These are phyloP conservation scores for Erigeron canadensis DNA, from an alignment of 129 eudicot genomes.

Conservation along the genomic window DNA sequence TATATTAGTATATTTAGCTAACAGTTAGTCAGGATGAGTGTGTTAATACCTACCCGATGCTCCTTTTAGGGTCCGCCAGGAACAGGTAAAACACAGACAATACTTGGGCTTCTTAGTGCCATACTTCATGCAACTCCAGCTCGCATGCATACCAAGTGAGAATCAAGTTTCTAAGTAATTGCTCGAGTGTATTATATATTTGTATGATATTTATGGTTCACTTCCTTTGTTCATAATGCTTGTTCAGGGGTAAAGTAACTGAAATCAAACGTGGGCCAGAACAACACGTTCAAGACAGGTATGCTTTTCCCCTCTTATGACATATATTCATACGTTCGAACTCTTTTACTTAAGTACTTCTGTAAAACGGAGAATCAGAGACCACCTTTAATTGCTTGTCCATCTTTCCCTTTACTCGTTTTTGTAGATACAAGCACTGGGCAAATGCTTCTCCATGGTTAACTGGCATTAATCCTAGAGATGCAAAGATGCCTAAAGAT, in stretches of 20 bases:
- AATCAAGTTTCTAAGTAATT: constrained; percentile 18
- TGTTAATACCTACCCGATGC: constrained; percentile 14
- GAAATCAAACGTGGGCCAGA: constrained; percentile 77
- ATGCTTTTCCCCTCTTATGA: constrained; percentile 25
- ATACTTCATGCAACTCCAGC: constrained; percentile 90
- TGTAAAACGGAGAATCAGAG: not conserved
- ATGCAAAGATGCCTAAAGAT: constrained; percentile 78
- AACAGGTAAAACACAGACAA: constrained; percentile 98
- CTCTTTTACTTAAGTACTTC: not conserved
- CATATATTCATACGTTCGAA: not conserved
- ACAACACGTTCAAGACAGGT: constrained; percentile 64
- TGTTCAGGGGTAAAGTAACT: constrained; percentile 58
- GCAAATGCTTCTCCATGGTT: constrained; percentile 92
- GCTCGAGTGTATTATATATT: not conserved
- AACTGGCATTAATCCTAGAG: constrained; percentile 74
- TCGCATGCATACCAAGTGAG: constrained; percentile 75
- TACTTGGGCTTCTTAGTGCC: constrained; percentile 95
- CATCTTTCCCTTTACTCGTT: not conserved
- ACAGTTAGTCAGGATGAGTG: not conserved
- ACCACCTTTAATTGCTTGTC: not conserved
- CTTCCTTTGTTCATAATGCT: constrained; percentile 21
- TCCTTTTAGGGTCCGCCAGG: constrained; percentile 91
- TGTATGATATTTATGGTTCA: not conserved
- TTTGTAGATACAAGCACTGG: constrained; percentile 78
- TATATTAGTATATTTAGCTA: not conserved